Evolutionary conservation across 78 protist genomes (phyloP).

Genomic region (Protostelium mycophagum): DNA sequence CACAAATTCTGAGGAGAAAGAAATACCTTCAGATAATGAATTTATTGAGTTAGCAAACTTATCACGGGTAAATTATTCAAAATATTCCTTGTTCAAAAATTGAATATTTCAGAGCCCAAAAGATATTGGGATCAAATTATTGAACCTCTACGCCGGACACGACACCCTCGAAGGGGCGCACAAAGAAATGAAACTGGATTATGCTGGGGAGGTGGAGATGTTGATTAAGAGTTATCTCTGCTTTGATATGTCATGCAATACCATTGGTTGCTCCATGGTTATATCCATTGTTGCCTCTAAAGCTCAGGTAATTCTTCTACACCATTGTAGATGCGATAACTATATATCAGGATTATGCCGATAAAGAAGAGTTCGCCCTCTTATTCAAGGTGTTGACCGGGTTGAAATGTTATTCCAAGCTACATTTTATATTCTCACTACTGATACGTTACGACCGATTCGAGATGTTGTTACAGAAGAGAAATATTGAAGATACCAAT

Average conservation of each 20-base stretch:
- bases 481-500: not conserved
- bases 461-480: conserved; percentile 53
- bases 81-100: too few species aligned
- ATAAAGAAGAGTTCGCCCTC: conserved; percentile 21
- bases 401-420: conserved; percentile 44
- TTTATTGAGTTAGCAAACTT: not conserved
- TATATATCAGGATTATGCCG: conserved; percentile 45
- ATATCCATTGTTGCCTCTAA: conserved; percentile 33
- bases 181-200: not conserved
- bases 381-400: conserved; percentile 46
- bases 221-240: conserved; percentile 59
- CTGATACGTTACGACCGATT: conserved; percentile 44
- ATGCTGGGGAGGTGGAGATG: conserved; percentile 29
- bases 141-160: not conserved
- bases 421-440: conserved; percentile 42
- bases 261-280: conserved; percentile 43
- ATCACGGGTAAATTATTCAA: not conserved
- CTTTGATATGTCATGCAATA: conserved; percentile 52
- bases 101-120: not conserved
- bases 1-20: not conserved
- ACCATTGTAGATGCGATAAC: not conserved
- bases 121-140: not conserved
- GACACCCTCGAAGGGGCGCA: not conserved
- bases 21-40: not conserved
- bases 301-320: not conserved